Base-by-base conservation (phyloP, 441 rosid genomes). In the Hura crepitans region DNA sequence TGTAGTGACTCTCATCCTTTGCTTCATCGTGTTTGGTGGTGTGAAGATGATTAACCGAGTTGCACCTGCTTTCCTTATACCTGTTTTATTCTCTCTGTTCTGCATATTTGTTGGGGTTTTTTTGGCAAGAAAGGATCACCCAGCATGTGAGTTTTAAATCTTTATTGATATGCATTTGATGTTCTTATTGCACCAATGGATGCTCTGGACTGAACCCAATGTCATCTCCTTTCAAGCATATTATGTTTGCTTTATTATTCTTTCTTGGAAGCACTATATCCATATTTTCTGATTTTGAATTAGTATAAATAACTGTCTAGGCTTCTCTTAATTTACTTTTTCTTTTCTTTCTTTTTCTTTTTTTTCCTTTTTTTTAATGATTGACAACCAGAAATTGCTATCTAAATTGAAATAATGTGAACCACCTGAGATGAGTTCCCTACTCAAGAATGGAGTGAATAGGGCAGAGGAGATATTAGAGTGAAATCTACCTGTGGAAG, bases 1-100 rank as follows among this genome's bases (percentile, higher is more conserved):
- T 75, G 89, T 93, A 72, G 89, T 96, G 78, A 91, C 99, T 28
- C 79, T 96, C 75, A 58, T 91, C 74, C 81, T 96, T 37, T 91
- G 97, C 90, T 87, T 96, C 84, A 91, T 96, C 77, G 99, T 96
- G 74, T 96, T 96, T 80, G 98, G 99, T 72, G 99, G 98, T n/a
- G 99, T 96, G 81, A 93, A 91, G 87, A 93, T 93, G 80, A 96
- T 96, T 85, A 96, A 96, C 78, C 88, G 99, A 72, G 99, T 96
- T 79, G 99, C 99, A 51, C 99, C 99, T 69, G 93, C 99, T 79
- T 93, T 96, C 80, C 97, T 96, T 37, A 62, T 96, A 73, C 97
- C 99, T 56, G 98, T 96, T 70, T 76, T 96, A 65, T 76, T 96
- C 77, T 96, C 99, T 0, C 74, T 96, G 73, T 79, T 89, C 81